phyloP scores from a whole-genome alignment of 176 grass and related monocot genomes.

The Bromus sterilis region DNA sequence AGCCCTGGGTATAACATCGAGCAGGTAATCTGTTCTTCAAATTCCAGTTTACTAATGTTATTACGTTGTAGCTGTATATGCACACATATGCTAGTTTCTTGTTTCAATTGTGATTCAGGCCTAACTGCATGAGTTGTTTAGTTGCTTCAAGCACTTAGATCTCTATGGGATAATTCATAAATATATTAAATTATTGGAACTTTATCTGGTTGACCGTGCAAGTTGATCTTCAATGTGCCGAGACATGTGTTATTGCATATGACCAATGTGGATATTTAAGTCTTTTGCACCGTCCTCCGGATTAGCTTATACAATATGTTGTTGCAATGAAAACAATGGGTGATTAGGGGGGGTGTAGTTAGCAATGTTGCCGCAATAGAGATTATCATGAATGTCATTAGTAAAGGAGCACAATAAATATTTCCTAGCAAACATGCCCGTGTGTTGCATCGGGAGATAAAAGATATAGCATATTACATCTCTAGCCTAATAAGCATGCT shows the following conservation, averaged over 20 bases:
- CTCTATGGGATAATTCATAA: not conserved
- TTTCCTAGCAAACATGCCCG: too few relatives aligned
- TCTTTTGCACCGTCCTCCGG: not conserved
- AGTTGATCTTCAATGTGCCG: not conserved
- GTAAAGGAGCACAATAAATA: not conserved
- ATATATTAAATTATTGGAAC: not conserved
- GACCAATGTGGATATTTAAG: not conserved
- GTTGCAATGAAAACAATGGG: too few relatives aligned
- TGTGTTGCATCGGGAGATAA: too few relatives aligned
- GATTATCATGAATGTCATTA: not conserved
- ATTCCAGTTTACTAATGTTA: not conserved
- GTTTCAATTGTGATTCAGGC: not conserved
- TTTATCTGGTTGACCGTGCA: not conserved
- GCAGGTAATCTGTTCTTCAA: conserved; percentile 37
- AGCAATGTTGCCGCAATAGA: not conserved
- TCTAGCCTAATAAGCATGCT: too few relatives aligned
- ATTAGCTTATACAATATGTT: not conserved
- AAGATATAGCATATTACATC: too few relatives aligned
- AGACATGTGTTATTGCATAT: not conserved
- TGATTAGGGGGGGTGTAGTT: too few relatives aligned
- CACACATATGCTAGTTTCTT: not conserved
- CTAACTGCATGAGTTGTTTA: not conserved
- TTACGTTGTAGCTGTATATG: not conserved
- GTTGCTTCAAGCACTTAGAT: not conserved
- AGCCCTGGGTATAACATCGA: conserved; percentile 88